Evolutionary conservation across 1,284 basidiomycete genomes (phyloP).

Genomic region (Malassezia slooffiae): DNA sequence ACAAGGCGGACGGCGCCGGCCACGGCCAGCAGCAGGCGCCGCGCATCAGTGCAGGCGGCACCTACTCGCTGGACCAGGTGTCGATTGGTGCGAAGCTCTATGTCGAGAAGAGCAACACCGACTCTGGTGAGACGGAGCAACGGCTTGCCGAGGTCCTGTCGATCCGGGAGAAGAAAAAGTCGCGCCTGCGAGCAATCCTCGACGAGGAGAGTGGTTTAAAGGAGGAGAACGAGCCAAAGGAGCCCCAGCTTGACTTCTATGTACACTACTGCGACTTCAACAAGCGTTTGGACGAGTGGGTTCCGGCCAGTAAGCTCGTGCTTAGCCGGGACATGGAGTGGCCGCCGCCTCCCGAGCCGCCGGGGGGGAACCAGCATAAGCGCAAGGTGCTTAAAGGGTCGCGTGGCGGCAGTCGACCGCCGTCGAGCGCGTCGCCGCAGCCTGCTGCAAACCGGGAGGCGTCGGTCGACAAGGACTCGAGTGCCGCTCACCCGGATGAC

Average conservation of each 20-base stretch:
- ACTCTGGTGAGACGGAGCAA: conserved; percentile 38
- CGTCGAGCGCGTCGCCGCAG: conserved; percentile 9
- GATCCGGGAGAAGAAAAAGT: conserved; percentile 36
- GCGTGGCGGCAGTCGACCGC: conserved; percentile 3
- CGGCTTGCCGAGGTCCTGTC: conserved; percentile 42
- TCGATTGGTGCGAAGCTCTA: conserved; percentile 37
- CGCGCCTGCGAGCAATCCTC: conserved; percentile 18
- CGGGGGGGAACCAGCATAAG: conserved; percentile 48
- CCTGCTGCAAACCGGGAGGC: too few relatives aligned
- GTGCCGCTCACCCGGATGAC: conserved; percentile 51
- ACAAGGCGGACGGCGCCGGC: conserved; percentile 5
- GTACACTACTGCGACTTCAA: conserved; percentile 37
- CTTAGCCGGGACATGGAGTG: conserved; percentile 79
- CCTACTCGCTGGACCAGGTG: conserved; percentile 33
- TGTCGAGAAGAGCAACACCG: conserved; percentile 37
- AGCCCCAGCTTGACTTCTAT: conserved; percentile 54
- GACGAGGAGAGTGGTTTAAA: conserved; percentile 23
- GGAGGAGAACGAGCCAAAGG: conserved; percentile 26
- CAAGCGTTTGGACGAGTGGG: conserved; percentile 88
- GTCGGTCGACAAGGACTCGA: conserved; percentile 22
- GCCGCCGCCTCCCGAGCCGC: conserved; percentile 57
- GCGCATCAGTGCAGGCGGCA: conserved; percentile 27
- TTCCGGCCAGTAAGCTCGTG: conserved; percentile 75
- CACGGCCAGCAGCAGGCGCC: not conserved
- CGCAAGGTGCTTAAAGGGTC: conserved; percentile 39